Conservation (phyloP, 805 yeast species). For the Wickerhamiella spandovensis region DNA sequence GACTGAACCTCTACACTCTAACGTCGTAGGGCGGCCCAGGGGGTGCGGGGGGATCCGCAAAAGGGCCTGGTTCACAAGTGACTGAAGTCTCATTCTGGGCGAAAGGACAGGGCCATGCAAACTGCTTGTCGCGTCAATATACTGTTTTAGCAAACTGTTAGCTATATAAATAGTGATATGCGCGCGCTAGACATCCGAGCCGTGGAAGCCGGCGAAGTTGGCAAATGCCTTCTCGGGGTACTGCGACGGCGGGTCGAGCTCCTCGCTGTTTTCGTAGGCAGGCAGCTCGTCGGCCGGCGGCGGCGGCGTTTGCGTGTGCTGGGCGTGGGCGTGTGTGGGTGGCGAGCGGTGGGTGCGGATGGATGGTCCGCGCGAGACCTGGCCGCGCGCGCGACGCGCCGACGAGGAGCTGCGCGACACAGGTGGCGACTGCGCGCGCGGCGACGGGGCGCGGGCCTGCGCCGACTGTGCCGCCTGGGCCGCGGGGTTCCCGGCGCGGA, state of each 20-base stretch:
- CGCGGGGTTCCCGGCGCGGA: not conserved
- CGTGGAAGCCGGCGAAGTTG: not conserved
- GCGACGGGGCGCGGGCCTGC: not conserved
- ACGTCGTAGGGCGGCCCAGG: too few relatives aligned
- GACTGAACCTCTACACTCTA: too few relatives aligned
- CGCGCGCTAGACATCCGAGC: not conserved
- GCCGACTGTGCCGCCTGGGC: not conserved
- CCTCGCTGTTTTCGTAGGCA: not conserved
- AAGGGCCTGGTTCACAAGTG: too few relatives aligned
- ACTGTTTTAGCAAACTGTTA: too few relatives aligned
- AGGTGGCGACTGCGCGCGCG: not conserved
- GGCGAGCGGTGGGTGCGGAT: not conserved
- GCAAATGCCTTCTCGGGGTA: not conserved
- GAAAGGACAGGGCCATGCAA: too few relatives aligned
- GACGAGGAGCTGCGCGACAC: not conserved
- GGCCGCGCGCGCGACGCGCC: not conserved
- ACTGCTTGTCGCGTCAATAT: too few relatives aligned
- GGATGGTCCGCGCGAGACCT: not conserved
- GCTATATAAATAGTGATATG: not conserved
- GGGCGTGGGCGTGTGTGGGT: too few relatives aligned
- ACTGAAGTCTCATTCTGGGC: too few relatives aligned
- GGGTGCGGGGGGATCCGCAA: too few relatives aligned
- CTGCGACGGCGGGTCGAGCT: not conserved
- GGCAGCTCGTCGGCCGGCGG: not conserved
- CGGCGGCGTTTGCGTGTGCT: too few relatives aligned